Percentiles rank a stretch among this genome's conserved stretches.
Evolutionary conservation across 257 asterid genomes (phyloP).

Genomic region (Solanum pinnatisectum): DNA sequence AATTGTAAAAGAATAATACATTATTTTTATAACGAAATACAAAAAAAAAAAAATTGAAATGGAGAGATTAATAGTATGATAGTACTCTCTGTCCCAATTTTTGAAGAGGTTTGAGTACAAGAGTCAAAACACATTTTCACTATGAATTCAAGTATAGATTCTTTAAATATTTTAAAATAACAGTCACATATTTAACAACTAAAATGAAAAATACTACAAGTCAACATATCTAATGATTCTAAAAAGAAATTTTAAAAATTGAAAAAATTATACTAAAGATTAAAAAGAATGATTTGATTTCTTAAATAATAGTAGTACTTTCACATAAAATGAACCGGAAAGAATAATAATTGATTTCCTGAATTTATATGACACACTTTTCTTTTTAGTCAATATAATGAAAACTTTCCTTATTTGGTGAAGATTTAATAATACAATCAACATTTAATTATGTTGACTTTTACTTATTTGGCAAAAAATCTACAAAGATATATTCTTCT

Average conservation of each 20-base stretch:
- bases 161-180: background rate
- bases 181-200: background rate
- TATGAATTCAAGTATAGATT: background rate
- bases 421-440: background rate
- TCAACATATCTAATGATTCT: background rate
- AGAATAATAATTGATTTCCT: background rate
- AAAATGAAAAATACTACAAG: background rate
- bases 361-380: too few species aligned
- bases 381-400: too few species aligned
- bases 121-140: background rate
- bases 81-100: background rate
- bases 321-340: background rate
- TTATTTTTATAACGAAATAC: background rate
- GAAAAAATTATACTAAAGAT: background rate
- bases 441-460: background rate
- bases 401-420: background rate
- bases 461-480: background rate
- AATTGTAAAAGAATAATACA: background rate
- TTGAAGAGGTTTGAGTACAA: background rate
- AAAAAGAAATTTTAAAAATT: background rate
- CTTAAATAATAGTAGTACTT: background rate
- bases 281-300: background rate
- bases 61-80: background rate
- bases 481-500: too few species aligned
- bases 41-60: background rate